These are phyloP conservation scores for Amniculicola lignicola DNA, from an alignment of 495 filamentous ascomycete genomes.

Conservation along the genomic window DNA sequence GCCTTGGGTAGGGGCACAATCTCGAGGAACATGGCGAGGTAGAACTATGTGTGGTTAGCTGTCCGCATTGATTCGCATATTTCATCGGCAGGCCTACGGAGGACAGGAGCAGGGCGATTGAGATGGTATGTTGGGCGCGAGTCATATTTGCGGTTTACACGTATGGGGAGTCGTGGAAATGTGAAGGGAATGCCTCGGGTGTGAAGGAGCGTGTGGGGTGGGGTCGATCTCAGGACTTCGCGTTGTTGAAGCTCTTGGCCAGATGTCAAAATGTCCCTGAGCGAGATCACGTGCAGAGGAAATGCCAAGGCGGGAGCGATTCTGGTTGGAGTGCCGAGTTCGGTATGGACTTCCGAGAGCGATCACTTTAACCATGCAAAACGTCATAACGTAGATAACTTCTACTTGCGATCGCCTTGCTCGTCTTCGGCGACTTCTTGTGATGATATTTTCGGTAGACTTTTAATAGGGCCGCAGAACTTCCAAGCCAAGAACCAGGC, in stretches of 20 bases:
- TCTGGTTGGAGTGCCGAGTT: too few relatives aligned
- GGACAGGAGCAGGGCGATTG: slow-evolving; percentile 76
- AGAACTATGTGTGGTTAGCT: slow-evolving; percentile 57
- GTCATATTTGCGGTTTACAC: slow-evolving; percentile 63
- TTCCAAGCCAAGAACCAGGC: too few relatives aligned
- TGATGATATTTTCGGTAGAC: too few relatives aligned
- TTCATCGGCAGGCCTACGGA: slow-evolving; percentile 58
- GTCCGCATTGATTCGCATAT: background rate
- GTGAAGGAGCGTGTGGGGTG: background rate
- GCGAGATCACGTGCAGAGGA: too few relatives aligned
- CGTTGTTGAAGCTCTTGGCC: background rate
- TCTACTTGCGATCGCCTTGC: too few relatives aligned
- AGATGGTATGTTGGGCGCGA: slow-evolving; percentile 88
- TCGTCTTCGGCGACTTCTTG: too few relatives aligned
- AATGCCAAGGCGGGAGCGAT: too few relatives aligned
- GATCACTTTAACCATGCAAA: too few relatives aligned
- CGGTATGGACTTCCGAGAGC: too few relatives aligned
- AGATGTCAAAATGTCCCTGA: background rate
- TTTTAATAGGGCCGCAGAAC: too few relatives aligned
- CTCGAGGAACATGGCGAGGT: slow-evolving; percentile 79
- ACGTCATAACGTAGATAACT: too few relatives aligned
- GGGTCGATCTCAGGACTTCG: background rate
- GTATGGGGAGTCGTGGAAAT: background rate
- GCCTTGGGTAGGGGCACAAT: slow-evolving; percentile 78
- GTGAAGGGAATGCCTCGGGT: background rate